A percentile compares a stretch with the other conserved stretches of the same genome.
Conservation (phyloP, 768 basidiomycete species). For the Cystobasidiopsis lactophilus region DNA sequence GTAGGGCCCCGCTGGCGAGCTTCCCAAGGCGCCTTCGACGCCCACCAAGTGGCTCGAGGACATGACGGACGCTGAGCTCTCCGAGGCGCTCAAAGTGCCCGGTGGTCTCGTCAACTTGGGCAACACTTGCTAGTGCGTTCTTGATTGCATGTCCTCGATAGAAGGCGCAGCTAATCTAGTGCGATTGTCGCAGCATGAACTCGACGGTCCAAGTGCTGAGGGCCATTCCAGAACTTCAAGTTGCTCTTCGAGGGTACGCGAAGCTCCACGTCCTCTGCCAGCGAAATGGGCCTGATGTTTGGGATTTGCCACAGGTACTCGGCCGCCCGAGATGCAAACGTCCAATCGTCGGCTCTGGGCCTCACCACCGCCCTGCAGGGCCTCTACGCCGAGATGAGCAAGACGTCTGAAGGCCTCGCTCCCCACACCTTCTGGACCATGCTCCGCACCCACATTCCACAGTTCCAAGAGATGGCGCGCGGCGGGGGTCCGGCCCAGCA, state of each 20-base stretch:
- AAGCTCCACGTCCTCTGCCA: too few species aligned
- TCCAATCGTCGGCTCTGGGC: conserved; percentile 4
- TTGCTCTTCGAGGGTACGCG: conserved; percentile 40
- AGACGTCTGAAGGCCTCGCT: conserved; percentile 50
- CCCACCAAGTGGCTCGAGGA: conserved; percentile 74
- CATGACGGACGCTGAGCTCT: conserved; percentile 61
- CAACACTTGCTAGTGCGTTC: conserved; percentile 18
- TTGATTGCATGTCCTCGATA: background rate
- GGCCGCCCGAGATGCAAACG: background rate
- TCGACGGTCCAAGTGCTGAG: conserved; percentile 83
- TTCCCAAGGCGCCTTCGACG: conserved; percentile 65
- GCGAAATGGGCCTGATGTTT: background rate
- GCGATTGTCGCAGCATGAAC: conserved; percentile 61
- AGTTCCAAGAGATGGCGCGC: conserved; percentile 53
- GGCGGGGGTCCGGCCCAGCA: conserved; percentile 57
- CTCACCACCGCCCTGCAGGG: conserved; percentile 39
- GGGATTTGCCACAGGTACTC: background rate
- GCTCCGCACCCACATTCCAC: conserved; percentile 58
- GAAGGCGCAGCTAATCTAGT: background rate
- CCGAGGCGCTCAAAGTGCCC: conserved; percentile 57
- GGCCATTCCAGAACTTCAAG: conserved; percentile 67
- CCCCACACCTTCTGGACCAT: conserved; percentile 37
- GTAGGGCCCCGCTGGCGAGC: conserved; percentile 77
- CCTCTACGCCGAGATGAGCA: conserved; percentile 48
- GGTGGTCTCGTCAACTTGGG: conserved; percentile 50